Evolutionary conservation across 2,329 filamentous ascomycete genomes (phyloP).

Genomic region (Diaporthe batatas): DNA sequence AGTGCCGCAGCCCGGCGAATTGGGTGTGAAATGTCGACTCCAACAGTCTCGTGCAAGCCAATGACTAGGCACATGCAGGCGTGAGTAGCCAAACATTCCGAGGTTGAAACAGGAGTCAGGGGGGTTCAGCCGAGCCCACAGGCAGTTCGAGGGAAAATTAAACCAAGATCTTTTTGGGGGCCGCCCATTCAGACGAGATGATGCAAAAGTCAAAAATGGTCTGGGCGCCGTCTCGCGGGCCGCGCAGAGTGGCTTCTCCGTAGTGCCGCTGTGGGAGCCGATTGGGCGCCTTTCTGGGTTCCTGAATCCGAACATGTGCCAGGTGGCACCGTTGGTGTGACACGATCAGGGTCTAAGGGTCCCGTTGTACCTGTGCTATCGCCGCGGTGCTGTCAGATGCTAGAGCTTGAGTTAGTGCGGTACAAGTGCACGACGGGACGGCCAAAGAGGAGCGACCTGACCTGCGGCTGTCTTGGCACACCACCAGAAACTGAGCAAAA

Average conservation of each 20-base stretch:
- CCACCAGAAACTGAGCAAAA: slow-evolving; percentile 14
- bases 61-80: slow-evolving; percentile 13
- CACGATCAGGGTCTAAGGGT: not conserved
- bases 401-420: not conserved
- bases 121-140: slow-evolving; percentile 27
- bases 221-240: slow-evolving; percentile 31
- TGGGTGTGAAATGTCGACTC: not conserved
- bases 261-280: slow-evolving; percentile 2
- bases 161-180: slow-evolving; percentile 8
- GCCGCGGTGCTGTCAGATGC: not conserved
- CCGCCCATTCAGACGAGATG: slow-evolving; percentile 22
- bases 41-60: slow-evolving; percentile 20
- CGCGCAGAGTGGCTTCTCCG: slow-evolving; percentile 19
- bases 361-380: slow-evolving; percentile 1
- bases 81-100: slow-evolving; percentile 3
- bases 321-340: slow-evolving; percentile 22
- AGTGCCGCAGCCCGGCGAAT: not conserved
- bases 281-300: slow-evolving; percentile 18
- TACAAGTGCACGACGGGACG: not conserved
- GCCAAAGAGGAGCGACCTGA: not conserved
- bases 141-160: slow-evolving; percentile 21
- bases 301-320: slow-evolving; percentile 29
- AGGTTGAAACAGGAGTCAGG: slow-evolving; percentile 26
- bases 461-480: slow-evolving; percentile 30
- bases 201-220: not conserved